Base-by-base conservation (phyloP, 228 moss, liverwort and hornwort species). In the Sphagnum magellanicum region DNA sequence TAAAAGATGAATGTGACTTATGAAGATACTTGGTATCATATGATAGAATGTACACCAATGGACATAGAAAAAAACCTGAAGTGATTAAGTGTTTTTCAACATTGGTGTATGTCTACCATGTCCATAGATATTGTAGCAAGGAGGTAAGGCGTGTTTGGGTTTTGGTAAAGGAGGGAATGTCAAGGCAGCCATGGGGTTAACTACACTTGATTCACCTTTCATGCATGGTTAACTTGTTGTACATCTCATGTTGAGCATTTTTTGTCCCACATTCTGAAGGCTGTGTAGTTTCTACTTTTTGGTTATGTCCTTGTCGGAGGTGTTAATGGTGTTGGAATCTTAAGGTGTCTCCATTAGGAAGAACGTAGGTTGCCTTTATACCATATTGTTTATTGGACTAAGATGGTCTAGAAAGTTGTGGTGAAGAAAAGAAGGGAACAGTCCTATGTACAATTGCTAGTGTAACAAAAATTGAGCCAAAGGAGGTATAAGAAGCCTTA, bases 381-480 rank as follows among this genome's bases (percentile, higher is more conserved):
- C 0, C 32, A 32, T 32, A 32, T 0, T 32, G 1, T 32, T 32
- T 32, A 32, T 32, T 32, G 1, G 32, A 32, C 1, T 32, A 32
- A 32, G 0, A 32, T 32, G 32, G 0, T 32, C 0, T 32, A 32
- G 32, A 32, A 32, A 32, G 32, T 1, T 32, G 0, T 32, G 32
- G 32, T 32, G 32, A 73, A 1, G 32, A 32, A 70, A 68, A 64
- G 48, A 67, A 82, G 32, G 67, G 70, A 53, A 61, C 73, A 63
- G 79, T 79, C 51, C 55, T 86, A 6, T 86, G 86, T 72, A 73
- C 79, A 51, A 57, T 86, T 55, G 79, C 79, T 5, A 75, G 79
- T 73, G 60, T 66, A 17, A 7, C 58, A 67, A 67, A 63, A 52
- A 68, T 68, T 48, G 75, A 67, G 51, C 65, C 55, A 53, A 64